Conservation (phyloP, 352 stramenopile species). For the Phytophthora cryptogea region DNA sequence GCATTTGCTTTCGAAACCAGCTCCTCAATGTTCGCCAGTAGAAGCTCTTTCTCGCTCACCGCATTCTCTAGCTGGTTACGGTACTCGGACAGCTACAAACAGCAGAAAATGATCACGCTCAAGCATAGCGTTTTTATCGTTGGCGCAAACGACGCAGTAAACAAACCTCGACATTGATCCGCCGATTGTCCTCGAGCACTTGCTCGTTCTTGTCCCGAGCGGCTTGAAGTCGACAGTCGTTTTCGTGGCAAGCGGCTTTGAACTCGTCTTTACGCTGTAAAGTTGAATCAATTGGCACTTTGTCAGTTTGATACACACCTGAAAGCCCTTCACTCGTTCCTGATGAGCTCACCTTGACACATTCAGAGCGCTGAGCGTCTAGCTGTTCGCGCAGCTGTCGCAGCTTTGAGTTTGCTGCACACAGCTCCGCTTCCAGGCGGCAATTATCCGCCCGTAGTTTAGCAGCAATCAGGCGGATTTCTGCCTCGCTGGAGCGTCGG, state of each 20-base stretch:
- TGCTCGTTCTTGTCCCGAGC: conserved; percentile 8
- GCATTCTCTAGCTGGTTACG: conserved; percentile 21
- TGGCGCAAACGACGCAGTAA: neutral
- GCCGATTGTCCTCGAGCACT: conserved; percentile 19
- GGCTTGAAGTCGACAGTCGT: conserved; percentile 12
- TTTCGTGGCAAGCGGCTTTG: conserved; percentile 14
- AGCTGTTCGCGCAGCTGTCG: conserved; percentile 22
- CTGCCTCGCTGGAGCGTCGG: conserved; percentile 25
- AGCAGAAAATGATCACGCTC: neutral
- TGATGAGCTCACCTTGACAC: conserved; percentile 16
- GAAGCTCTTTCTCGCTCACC: conserved; percentile 19
- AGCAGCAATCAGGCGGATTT: conserved; percentile 45
- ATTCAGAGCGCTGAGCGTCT: conserved; percentile 16
- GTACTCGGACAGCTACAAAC: conserved; percentile 16
- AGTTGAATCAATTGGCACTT: neutral
- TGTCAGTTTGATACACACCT: neutral
- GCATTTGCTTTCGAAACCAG: conserved; percentile 6
- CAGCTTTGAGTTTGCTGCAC: conserved; percentile 19
- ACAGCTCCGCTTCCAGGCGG: conserved; percentile 45
- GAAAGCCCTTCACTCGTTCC: neutral
- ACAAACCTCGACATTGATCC: conserved; percentile 27
- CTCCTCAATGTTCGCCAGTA: conserved; percentile 27
- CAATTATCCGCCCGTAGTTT: conserved; percentile 51
- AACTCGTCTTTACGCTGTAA: conserved; percentile 17
- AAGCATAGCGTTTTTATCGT: neutral